Evolutionary conservation across 768 basidiomycete species (phyloP), one percentile per base, ranked within the genome.

Genomic region (Tricholoma matsutake): DNA sequence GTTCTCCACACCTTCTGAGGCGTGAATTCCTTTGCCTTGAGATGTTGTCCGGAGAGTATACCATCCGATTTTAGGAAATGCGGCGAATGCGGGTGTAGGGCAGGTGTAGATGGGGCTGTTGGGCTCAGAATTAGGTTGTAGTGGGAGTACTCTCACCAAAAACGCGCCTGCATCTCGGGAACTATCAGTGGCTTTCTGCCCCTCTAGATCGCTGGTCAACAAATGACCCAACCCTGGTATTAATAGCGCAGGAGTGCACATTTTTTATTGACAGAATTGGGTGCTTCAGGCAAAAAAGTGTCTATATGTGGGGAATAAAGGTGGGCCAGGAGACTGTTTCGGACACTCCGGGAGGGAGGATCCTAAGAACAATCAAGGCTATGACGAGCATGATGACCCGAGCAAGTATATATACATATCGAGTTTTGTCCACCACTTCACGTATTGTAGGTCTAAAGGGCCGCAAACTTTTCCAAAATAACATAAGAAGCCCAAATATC

Each of bases 241-340:
- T 43, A 43, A 43, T 43, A 43, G 41, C 41, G 10, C n/a, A n/a
- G 41, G 41, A 43, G n/a, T 43, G 41, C 41, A 43, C 41, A 43
- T 43, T 45, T 45, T 22, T 45, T 45, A 45, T 20, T 45, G 20
- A 45, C 43, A 45, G 43, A 45, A 45, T 22, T 45, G 43, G 43
- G 43, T 45, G 20, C 18, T 22, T 45, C 41, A 43, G 16, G 41
- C 41, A 20, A 18, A 43, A 43, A 43, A n/a, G 41, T 45, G 47
- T 49, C 18, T 34, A 55, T 37, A 55, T 37, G 54, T 55, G 54
- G 32, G 54, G 54, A 35, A 55, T 37, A 55, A 55, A 55, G 14
- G 20, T 55, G 22, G 54, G 25, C 54, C 54, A 55, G 34, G 29
- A 35, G 34, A 55, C 39, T 25, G 34, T 20, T 55, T 55, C n/a